Evolutionary conservation across 2,329 filamentous ascomycete species (phyloP), one percentile per base, ranked within the genome.

Genomic region (Ambrosiella beaveri): DNA sequence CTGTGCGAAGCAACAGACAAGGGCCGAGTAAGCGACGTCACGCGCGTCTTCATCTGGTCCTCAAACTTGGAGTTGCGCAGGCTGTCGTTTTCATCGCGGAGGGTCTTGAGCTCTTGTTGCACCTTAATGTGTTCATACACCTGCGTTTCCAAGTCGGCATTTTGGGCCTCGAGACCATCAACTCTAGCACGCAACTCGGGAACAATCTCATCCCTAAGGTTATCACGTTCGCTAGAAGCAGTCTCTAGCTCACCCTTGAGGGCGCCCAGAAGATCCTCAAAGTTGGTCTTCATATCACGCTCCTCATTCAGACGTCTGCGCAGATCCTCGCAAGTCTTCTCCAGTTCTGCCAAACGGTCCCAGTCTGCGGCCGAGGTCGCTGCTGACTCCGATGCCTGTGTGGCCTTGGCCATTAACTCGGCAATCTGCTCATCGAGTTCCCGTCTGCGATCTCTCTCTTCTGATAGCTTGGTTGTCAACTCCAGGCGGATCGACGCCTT

Each of bases 181-280:
- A 94, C 78, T 45, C 84, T 82, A 52, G 86, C 80, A 62, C 80
- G 80, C 56, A 96, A 73, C 65, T 88, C 81, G 15, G 90, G 88
- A 1, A 95, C 81, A 45, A 95, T 76, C 69, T 95, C 88, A 62
- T 97, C 90, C 36, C 88, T 84, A 13, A 97, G 78, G 64, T 94
- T 91, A 69, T 98, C 93, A 56, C 89, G 82, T 70, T 98, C 90
- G 64, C 93, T 90, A 61, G 86, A 80, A 57, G 89, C 81, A 63
- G 82, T 85, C 65, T 90, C 80, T 12, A 97, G 75, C 67, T 98
- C 89, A 27, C 82, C 79, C 64, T 86, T 85, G 64, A 97, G 82
- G 4, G 87, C 91, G 6, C 83, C 81, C 50, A 97, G 76, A 49
- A 98, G 77, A 68, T 96, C 90, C 70, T 97, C 89, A 65, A 97